Percentiles rank a stretch among this genome's conserved stretches.
These are phyloP conservation scores for Skeletonema menzelii DNA, from an alignment of 108 stramenopile genomes.

Conservation along the genomic window DNA sequence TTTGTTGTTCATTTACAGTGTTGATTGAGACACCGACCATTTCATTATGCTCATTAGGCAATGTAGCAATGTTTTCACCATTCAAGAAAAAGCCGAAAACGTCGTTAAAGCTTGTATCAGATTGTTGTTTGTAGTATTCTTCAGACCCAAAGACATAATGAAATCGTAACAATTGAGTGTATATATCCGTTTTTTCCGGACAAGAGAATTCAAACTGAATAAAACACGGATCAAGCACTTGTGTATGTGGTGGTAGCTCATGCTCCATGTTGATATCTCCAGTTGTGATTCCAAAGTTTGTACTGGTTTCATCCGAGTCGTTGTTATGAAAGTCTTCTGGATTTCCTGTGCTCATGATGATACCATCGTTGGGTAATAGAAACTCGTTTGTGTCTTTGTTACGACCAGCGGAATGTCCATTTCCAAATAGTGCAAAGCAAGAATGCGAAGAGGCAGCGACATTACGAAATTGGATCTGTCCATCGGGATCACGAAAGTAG, in stretches of 20 bases:
- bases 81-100: constrained; percentile 44
- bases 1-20: constrained; percentile 30
- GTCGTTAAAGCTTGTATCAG: constrained; percentile 20
- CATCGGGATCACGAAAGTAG: constrained; percentile 24
- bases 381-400: constrained; percentile 7
- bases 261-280: constrained; percentile 24
- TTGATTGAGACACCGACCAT: constrained; percentile 26
- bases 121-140: constrained; percentile 28
- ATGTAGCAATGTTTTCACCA: constrained; percentile 34
- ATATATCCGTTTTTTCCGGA: constrained; percentile 13
- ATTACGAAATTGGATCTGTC: constrained; percentile 31
- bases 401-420: constrained; percentile 26
- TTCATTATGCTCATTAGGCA: constrained; percentile 2
- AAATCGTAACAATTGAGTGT: constrained; percentile 26
- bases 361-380: constrained; percentile 23
- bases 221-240: constrained; percentile 20
- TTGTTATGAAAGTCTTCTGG: constrained; percentile 26
- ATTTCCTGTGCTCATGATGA: constrained; percentile 26
- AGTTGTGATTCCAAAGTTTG: neutral
- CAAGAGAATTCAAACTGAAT: constrained; percentile 36
- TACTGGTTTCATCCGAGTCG: constrained; percentile 16
- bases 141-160: constrained; percentile 45
- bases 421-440: constrained; percentile 25
- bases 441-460: constrained; percentile 18
- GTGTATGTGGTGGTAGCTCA: neutral